Evolutionary conservation across 768 basidiomycete genomes (phyloP).

Genomic region (Cystofilobasidium capitatum): DNA sequence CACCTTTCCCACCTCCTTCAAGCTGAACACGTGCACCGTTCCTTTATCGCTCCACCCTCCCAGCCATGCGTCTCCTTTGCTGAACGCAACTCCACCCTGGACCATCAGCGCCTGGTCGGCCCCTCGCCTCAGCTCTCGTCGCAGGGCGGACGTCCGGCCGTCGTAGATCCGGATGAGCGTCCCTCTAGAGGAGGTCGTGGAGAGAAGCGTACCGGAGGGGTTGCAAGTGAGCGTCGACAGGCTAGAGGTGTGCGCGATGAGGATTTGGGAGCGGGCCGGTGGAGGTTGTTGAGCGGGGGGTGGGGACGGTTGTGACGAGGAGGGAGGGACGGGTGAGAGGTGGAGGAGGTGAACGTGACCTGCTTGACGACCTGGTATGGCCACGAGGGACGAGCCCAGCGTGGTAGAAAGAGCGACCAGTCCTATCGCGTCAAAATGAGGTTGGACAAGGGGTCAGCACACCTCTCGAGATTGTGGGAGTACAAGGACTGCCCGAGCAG

Average conservation of each 20-base stretch:
- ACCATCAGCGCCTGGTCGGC: constrained; percentile 81
- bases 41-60: constrained; percentile 95
- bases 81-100: constrained; percentile 64
- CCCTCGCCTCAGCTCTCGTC: constrained; percentile 72
- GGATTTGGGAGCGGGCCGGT: constrained; percentile 65
- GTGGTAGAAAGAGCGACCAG: constrained; percentile 35
- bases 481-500: neutral
- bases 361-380: constrained; percentile 40
- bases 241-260: constrained; percentile 70
- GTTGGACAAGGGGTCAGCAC: neutral
- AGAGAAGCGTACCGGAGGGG: constrained; percentile 65
- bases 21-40: constrained; percentile 61
- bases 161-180: constrained; percentile 87
- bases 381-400: constrained; percentile 35
- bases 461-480: constrained; percentile 1
- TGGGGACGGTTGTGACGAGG: constrained; percentile 38
- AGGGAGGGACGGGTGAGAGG: constrained; percentile 33
- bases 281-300: constrained; percentile 47
- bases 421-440: constrained; percentile 27
- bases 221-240: constrained; percentile 69
- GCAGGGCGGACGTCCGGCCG: constrained; percentile 56
- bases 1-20: constrained; percentile 40
- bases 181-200: constrained; percentile 72
- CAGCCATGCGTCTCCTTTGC: constrained; percentile 72
- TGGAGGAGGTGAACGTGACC: constrained; percentile 40